Evolutionary conservation across 805 yeast species (phyloP), one percentile per base, ranked within the genome.

Genomic region (Cyberlindnera americana): DNA sequence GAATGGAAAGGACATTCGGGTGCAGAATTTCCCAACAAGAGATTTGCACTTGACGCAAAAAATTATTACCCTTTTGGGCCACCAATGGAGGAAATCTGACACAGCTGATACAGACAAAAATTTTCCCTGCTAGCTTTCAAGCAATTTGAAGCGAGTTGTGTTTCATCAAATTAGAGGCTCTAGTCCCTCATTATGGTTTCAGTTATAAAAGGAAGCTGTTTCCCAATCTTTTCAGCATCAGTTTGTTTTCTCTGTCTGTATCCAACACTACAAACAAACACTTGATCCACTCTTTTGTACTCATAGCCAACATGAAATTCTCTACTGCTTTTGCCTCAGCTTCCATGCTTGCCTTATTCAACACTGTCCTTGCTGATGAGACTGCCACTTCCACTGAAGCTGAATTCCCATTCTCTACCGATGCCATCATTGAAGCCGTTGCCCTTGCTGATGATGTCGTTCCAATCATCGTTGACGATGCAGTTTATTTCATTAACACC

Each of bases 351-450:
- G 38, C 46, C 19, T 33, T 44, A 35, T 34, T 46, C 23, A 35
- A 35, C 40, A 19, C 25, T 9, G 47, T 16, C 19, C 9, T 22
- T 23, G 50, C 39, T 13, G 26, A 25, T 17, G 40, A 34, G 27
- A 10, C 9, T 21, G 44, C 43, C 8, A 34, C 49, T 14, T 24
- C 51, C 11, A 19, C 36, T 12, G 53, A 47, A 36, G 51, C 46
- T 21, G 56, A 50, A 32, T 53, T 54, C 45, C 59, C 59, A 38
- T 54, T 54, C 43, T 48, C 57, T 24, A 52, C 49, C 12, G 52
- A 40, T 41, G 57, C 57, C 17, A 48, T 54, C 44, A 48, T 54
- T 22, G 59, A 53, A 38, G 57, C 53, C 16, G 44, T 47, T 32
- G 43, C 45, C 28, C 49, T 51, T 33, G 48, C 43, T 31, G 52